Conservation (phyloP, 1,139 yeast genomes). For the Geotrichum candidum region DNA sequence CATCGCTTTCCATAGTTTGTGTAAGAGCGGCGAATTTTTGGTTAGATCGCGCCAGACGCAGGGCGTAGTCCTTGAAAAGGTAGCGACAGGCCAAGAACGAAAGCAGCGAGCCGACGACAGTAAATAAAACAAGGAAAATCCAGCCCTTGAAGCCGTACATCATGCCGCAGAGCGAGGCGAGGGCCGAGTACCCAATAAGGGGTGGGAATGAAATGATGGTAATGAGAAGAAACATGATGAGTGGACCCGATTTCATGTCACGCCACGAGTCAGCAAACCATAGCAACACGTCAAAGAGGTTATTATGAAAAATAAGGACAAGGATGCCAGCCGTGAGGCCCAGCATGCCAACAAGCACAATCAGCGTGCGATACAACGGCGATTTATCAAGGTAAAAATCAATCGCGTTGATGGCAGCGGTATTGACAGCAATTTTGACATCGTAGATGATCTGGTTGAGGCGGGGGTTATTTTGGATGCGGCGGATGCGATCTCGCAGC, state of each 20-base stretch:
- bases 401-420: not conserved
- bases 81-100: constrained; percentile 67
- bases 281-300: constrained; percentile 42
- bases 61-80: constrained; percentile 54
- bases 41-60: constrained; percentile 45
- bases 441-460: not conserved
- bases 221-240: constrained; percentile 47
- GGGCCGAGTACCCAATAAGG: constrained; percentile 69
- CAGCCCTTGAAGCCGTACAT: constrained; percentile 82
- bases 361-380: constrained; percentile 2
- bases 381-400: constrained; percentile 2
- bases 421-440: not conserved
- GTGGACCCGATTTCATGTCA: constrained; percentile 45
- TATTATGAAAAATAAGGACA: constrained; percentile 45
- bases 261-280: constrained; percentile 45
- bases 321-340: constrained; percentile 31
- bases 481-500: not conserved
- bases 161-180: constrained; percentile 70
- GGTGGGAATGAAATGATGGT: constrained; percentile 75
- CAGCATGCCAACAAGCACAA: constrained; percentile 20
- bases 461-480: constrained; percentile 3
- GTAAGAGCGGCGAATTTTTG: constrained; percentile 70
- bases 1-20: constrained; percentile 61
- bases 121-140: constrained; percentile 63
- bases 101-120: constrained; percentile 65